These are phyloP conservation scores for Alnus rubra DNA, from an alignment of 306 rosid genomes.

Conservation along the genomic window DNA sequence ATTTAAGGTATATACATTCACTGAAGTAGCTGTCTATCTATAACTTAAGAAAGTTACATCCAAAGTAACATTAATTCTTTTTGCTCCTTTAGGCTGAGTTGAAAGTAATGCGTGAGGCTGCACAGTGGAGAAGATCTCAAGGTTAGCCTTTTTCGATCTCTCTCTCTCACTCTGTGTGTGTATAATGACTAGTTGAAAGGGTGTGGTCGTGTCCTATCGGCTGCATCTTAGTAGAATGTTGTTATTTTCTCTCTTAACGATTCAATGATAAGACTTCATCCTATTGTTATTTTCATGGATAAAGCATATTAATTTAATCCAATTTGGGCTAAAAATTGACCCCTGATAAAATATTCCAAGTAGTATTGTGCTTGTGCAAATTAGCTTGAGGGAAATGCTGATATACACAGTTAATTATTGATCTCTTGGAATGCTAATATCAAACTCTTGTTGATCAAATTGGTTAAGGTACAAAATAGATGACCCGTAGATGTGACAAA, in stretches of 20 bases:
- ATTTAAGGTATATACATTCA: constrained; percentile 52
- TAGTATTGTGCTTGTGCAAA: background rate
- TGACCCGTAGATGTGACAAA: no score
- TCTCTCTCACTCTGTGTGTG: constrained; percentile 5
- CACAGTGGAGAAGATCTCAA: constrained; percentile 90
- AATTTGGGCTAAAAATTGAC: background rate
- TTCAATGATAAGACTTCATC: background rate
- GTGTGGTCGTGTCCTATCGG: no score
- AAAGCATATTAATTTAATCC: background rate
- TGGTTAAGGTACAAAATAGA: no score
- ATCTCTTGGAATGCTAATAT: no score
- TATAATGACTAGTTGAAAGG: no score
- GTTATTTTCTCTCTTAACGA: background rate
- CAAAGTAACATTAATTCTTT: constrained; percentile 6
- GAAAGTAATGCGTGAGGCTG: constrained; percentile 82
- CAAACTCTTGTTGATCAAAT: no score
- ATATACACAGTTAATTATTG: no score
- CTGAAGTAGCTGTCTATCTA: constrained; percentile 16
- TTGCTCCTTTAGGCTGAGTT: constrained; percentile 62
- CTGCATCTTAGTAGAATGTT: background rate
- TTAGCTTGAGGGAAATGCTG: background rate
- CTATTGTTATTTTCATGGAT: background rate
- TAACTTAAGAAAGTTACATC: background rate
- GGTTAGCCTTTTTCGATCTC: constrained; percentile 43
- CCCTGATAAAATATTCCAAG: background rate